Evolutionary conservation across 2,329 filamentous ascomycete genomes (phyloP), one percentile per base, ranked within the genome.

Genomic region (Apiospora arundinis): DNA sequence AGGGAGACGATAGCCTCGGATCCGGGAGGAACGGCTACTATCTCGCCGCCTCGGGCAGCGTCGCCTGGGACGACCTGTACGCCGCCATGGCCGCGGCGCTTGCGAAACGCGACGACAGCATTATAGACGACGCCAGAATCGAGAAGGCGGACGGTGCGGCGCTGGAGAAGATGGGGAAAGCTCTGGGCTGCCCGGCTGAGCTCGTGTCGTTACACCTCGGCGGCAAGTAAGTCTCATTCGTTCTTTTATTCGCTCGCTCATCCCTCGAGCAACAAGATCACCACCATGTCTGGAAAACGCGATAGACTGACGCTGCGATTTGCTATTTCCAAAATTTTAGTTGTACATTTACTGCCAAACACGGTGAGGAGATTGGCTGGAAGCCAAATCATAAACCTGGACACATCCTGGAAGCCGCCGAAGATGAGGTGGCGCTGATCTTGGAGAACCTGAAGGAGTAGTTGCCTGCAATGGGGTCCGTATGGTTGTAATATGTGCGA

Each of bases 1-100:
- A n/a, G 16, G 28, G 21, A 21, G 56, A 72, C 0, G 75, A 80
- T 16, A 77, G 82, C 5, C 78, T 81, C 0, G 81, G 76, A 2
- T 72, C 83, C 68, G 85, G 85, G 0, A 82, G 80, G 69, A 79
- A 83, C 0, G 87, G 87, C 0, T 88, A 85, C 73, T 89, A 86
- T 74, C 82, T 89, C 9, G 87, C 86, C 0, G 75, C 85, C 0
- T 78, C 85, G 0, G 87, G 87, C 0, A 82, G 78, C 23, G 78
- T 89, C 5, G 81, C 80, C 0, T 90, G 87, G 87, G 79, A 84
- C 21, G 85, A 87, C 69, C 69, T 90, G 0, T 89, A 89, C 75
- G 73, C 70, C 5, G 82, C 83, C 2, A 82, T 89, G 72, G 86
- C 83, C 0, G 76, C 75, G 21, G 76, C 81, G 1, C 76, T 89